Percentiles rank a stretch among this genome's conserved stretches.
Evolutionary conservation across 805 yeast genomes (phyloP).

Genomic region (Wickerhamiella bombiphila): DNA sequence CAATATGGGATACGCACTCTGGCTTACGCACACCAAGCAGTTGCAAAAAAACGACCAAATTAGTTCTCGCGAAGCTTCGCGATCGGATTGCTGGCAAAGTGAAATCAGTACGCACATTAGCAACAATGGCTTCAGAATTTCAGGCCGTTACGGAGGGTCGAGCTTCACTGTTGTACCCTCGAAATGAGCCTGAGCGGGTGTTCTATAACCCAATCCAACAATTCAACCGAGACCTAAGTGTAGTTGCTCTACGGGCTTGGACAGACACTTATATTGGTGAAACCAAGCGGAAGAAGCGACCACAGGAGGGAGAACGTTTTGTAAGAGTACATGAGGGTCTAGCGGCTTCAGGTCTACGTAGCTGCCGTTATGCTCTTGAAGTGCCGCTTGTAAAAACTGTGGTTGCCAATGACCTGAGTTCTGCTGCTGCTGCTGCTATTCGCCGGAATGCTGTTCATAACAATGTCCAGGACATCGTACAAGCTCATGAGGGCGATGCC

Average conservation of each 20-base stretch:
- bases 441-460: slow-evolving; percentile 57
- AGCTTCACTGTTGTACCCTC: slow-evolving; percentile 71
- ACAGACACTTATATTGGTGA: slow-evolving; percentile 34
- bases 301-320: slow-evolving; percentile 27
- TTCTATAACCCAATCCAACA: slow-evolving; percentile 96
- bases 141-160: slow-evolving; percentile 48
- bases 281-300: slow-evolving; percentile 12
- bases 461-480: slow-evolving; percentile 39
- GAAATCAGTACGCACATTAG: no score
- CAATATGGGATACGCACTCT: no score
- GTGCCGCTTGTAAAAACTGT: slow-evolving; percentile 59
- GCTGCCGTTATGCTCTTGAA: slow-evolving; percentile 86
- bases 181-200: slow-evolving; percentile 48
- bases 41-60: no score
- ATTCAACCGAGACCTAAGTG: slow-evolving; percentile 84
- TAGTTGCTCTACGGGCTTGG: slow-evolving; percentile 79
- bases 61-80: no score
- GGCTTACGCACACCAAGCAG: no score
- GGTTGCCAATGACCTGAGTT: slow-evolving; percentile 79
- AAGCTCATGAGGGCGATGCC: slow-evolving; percentile 79
- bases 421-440: slow-evolving; percentile 75
- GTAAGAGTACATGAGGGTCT: slow-evolving; percentile 74
- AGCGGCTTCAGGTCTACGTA: slow-evolving; percentile 89
- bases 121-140: slow-evolving; percentile 1
- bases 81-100: no score